Percentiles rank a stretch among this genome's conserved stretches.
Evolutionary conservation across 805 yeast genomes (phyloP).

Genomic region (Metschnikowia proteae): DNA sequence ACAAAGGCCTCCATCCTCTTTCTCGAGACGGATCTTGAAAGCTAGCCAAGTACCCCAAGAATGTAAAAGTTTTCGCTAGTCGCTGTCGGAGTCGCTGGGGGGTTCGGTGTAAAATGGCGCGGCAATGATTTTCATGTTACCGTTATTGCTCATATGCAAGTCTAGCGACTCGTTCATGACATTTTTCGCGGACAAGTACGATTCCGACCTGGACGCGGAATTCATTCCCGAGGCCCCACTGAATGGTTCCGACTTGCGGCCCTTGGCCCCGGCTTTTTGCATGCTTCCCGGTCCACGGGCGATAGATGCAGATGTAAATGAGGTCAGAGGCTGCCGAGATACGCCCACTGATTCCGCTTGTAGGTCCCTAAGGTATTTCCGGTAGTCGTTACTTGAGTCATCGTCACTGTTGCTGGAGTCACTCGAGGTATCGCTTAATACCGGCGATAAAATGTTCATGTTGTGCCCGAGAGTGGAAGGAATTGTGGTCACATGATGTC

Average conservation of each 20-base stretch:
- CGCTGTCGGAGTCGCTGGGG: conserved; percentile 28
- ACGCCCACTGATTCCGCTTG: conserved; percentile 14
- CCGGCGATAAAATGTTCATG: conserved; percentile 6
- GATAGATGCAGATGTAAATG: conserved; percentile 15
- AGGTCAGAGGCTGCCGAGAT: conserved; percentile 16
- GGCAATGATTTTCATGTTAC: conserved; percentile 29
- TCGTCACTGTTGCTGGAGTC: conserved; percentile 5
- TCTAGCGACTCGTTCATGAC: conserved; percentile 10
- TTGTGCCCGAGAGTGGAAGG: conserved; percentile 4
- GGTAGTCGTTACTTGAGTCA: conserved; percentile 18
- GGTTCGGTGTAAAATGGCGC: conserved; percentile 39
- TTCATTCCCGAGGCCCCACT: conserved; percentile 5
- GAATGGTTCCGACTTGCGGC: conserved; percentile 3
- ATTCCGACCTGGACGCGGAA: conserved; percentile 6
- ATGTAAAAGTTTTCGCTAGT: background rate
- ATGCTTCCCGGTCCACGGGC: conserved; percentile 15
- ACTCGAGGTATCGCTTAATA: conserved; percentile 11
- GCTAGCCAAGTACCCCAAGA: no score
- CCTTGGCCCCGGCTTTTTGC: conserved; percentile 7
- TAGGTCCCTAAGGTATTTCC: conserved; percentile 16
- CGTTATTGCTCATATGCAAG: conserved; percentile 11
- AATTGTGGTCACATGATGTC: background rate
- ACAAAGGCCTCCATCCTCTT: no score
- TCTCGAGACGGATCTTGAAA: no score
- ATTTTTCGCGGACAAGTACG: conserved; percentile 13